Base-by-base conservation (phyloP, 306 rosid species). In the Cicer judaicum region DNA sequence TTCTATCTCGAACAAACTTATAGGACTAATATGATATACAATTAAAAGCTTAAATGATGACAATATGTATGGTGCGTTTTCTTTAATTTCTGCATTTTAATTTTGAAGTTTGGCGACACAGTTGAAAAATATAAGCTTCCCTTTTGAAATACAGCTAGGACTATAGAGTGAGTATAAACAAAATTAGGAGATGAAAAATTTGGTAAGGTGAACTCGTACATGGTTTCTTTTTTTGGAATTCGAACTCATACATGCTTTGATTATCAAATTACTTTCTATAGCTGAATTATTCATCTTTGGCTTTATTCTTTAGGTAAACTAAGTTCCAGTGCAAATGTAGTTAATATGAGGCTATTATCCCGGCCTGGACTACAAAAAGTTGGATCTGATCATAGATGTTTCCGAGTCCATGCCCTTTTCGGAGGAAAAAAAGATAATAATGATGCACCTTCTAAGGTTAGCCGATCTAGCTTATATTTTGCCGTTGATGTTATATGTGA, bases 341-440 rank as follows among this genome's bases (percentile, higher is more conserved):
- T 77, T 75, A 88, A 88, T 13, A 56, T 49, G 62, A 86, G 81
- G 82, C 7, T 70, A 40, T 42, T 79, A 48, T 84, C 84, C 29
- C 74, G 19, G 69, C 7, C 21, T 48, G 76, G 85, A 43, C 65
- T 7, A 64, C 61, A 52, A 49, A 85, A 71, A 29, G 46, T 78
- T 77, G 83, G 86, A 74, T 67, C 34, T 44, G 74, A 47, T 54
- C 72, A 39, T 65, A 78, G 87, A 80, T 55, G 78, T 21, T 52
- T 83, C 43, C 79, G 85, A 70, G 89, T 93, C 13, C 46, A 72
- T 72, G 87, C 87, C 54, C 85, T 87, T 68, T 87, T 87, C 72
- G 98, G 96, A 80, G 95, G 93, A 10, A 89, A 89, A 80, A 89
- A 88, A 78, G 96, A 87, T 19, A 82, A 81, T 66, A 95, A 75